These are phyloP conservation scores for Oryza longistaminata DNA, from an alignment of 176 grass and related monocot genomes.

Conservation along the genomic window DNA sequence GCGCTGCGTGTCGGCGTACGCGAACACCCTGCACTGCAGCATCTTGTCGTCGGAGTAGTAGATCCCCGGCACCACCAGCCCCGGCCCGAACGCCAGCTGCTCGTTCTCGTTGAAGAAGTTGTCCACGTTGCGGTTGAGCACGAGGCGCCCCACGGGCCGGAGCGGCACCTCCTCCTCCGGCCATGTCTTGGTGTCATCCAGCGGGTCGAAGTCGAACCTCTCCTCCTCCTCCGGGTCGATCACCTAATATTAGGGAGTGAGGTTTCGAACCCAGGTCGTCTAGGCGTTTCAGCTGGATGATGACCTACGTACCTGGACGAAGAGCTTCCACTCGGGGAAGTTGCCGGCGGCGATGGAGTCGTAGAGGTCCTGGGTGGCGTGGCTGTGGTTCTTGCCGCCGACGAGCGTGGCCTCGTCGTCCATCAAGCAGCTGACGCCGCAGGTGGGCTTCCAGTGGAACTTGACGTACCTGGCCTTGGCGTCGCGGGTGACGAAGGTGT, in stretches of 20 bases:
- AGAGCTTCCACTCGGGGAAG: conserved; percentile 94
- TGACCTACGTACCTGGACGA: conserved; percentile 50
- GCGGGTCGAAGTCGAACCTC: conserved; percentile 77
- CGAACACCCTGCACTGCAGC: conserved; percentile 93
- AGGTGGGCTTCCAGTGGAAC: conserved; percentile 92
- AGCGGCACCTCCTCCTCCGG: conserved; percentile 79
- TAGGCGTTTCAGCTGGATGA: too few relatives aligned
- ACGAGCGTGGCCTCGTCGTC: conserved; percentile 74
- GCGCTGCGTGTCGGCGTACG: conserved; percentile 86
- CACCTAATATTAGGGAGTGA: background rate
- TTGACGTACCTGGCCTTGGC: conserved; percentile 68
- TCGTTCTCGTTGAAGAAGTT: conserved; percentile 98
- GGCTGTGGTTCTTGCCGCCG: conserved; percentile 82
- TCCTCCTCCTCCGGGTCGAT: conserved; percentile 78
- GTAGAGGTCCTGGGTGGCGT: conserved; percentile 87
- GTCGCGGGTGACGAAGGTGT: conserved; percentile 69
- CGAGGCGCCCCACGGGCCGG: conserved; percentile 64
- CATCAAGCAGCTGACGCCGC: conserved; percentile 65
- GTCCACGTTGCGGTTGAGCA: conserved; percentile 82
- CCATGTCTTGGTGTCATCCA: conserved; percentile 96
- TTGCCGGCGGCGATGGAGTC: conserved; percentile 77
- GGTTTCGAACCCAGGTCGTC: too few relatives aligned
- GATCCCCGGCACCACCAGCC: conserved; percentile 79
- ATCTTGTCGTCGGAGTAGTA: conserved; percentile 99
- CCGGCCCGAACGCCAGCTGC: conserved; percentile 84